phyloP scores from a whole-genome alignment of 495 filamentous ascomycete species.

The Gamarada debralockiae region DNA sequence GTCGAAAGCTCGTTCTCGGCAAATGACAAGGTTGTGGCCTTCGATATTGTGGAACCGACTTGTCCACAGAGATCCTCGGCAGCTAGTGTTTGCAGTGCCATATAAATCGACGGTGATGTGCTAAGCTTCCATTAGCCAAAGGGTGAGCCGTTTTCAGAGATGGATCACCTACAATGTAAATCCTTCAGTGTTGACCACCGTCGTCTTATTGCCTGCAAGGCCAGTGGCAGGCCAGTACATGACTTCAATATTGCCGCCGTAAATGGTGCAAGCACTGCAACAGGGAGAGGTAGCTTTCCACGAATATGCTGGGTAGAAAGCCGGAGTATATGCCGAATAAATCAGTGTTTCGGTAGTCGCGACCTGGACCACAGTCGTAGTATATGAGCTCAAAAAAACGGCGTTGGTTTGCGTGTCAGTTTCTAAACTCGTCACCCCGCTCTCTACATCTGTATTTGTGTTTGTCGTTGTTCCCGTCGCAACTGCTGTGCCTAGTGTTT shows the following conservation, averaged over 20 bases:
- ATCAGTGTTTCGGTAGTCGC: not conserved
- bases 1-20: not conserved
- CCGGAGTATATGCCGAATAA: not conserved
- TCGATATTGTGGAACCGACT: not conserved
- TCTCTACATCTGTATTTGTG: too few relatives aligned
- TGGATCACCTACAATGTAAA: not conserved
- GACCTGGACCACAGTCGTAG: not conserved
- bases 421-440: too few relatives aligned
- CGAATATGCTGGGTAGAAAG: not conserved
- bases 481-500: too few relatives aligned
- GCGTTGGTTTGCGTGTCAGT: too few relatives aligned
- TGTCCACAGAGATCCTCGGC: not conserved
- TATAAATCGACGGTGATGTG: not conserved
- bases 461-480: too few relatives aligned
- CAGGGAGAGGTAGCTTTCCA: not conserved
- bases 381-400: too few relatives aligned
- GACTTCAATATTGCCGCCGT: not conserved
- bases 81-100: not conserved
- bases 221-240: not conserved
- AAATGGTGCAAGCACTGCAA: not conserved
- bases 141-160: not conserved
- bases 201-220: not conserved
- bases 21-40: not conserved
- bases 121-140: not conserved
- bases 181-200: not conserved